Evolutionary conservation across 2,329 filamentous ascomycete genomes (phyloP).

Genomic region (Chaetomiaceae sp.): DNA sequence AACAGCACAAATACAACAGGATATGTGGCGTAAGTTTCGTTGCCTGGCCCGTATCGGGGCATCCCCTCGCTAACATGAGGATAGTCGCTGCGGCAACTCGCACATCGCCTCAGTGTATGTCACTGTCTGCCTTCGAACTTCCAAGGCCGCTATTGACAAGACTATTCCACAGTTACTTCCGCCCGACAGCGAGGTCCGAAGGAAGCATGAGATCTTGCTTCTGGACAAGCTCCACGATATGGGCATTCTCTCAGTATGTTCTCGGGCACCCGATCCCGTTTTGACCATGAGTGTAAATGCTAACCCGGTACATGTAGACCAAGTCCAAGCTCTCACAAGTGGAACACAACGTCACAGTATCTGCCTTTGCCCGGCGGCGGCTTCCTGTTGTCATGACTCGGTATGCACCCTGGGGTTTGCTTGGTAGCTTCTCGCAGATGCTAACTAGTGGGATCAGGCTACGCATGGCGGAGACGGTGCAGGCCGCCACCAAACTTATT

Average conservation of each 20-base stretch:
- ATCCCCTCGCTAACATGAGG: constrained; percentile 24
- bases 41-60: background rate
- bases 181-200: constrained; percentile 66
- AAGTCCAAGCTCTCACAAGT: constrained; percentile 75
- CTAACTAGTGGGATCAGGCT: constrained; percentile 57
- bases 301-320: constrained; percentile 29
- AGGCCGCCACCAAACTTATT: constrained; percentile 77
- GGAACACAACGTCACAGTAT: constrained; percentile 83
- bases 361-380: constrained; percentile 75
- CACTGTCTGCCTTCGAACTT: background rate
- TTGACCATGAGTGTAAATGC: no score
- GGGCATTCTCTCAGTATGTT: constrained; percentile 61
- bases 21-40: constrained; percentile 57
- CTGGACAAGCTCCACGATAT: constrained; percentile 91
- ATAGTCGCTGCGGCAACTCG: constrained; percentile 79
- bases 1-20: constrained; percentile 65
- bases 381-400: constrained; percentile 72
- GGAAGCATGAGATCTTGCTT: constrained; percentile 78
- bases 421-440: no score
- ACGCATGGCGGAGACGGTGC: constrained; percentile 86
- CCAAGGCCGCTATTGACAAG: no score
- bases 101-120: constrained; percentile 66
- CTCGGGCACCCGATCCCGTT: no score
- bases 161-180: constrained; percentile 59
- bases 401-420: no score